Conservation (phyloP, 2,329 filamentous ascomycete species). For the Colletotrichum tropicale region DNA sequence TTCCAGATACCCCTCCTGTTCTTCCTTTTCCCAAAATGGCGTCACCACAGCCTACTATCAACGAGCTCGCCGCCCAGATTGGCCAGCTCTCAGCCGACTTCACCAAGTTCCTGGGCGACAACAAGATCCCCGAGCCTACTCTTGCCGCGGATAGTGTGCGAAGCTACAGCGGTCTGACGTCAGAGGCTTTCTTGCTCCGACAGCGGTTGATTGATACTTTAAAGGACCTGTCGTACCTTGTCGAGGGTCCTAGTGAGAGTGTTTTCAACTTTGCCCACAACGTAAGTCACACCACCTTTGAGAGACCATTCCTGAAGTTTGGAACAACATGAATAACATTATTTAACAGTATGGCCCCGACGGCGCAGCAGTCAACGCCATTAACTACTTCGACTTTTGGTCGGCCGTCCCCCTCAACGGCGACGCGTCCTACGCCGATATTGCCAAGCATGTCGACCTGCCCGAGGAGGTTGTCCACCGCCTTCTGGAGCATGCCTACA, state of each 20-base stretch:
- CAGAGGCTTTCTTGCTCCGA: conserved; percentile 46
- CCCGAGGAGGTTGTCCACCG: conserved; percentile 42
- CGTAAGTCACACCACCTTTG: conserved; percentile 26
- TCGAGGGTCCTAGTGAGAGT: conserved; percentile 54
- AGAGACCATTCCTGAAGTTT: accelerated
- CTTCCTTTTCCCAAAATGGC: conserved; percentile 28
- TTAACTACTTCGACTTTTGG: conserved; percentile 60
- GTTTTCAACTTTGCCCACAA: conserved; percentile 49
- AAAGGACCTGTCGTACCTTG: conserved; percentile 49
- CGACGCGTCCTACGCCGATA: conserved; percentile 44
- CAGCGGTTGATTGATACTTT: conserved; percentile 49
- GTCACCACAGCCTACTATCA: conserved; percentile 39
- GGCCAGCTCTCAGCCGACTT: conserved; percentile 46
- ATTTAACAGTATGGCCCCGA: conserved; percentile 43
- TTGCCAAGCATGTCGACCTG: conserved; percentile 39
- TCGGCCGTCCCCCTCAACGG: conserved; percentile 51
- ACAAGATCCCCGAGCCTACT: conserved; percentile 44
- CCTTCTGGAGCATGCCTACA: conserved; percentile 41
- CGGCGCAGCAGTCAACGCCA: conserved; percentile 46
- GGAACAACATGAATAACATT: neutral
- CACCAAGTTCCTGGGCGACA: conserved; percentile 43
- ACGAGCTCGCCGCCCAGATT: conserved; percentile 47
- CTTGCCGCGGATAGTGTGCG: conserved; percentile 47
- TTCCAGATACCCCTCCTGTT: conserved; percentile 9
- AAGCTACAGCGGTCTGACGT: conserved; percentile 44